A percentile compares a stretch with the other conserved stretches of the same genome.
phyloP scores from a whole-genome alignment of 2,329 filamentous ascomycete genomes.

The Pseudogymnoascus sp. region DNA sequence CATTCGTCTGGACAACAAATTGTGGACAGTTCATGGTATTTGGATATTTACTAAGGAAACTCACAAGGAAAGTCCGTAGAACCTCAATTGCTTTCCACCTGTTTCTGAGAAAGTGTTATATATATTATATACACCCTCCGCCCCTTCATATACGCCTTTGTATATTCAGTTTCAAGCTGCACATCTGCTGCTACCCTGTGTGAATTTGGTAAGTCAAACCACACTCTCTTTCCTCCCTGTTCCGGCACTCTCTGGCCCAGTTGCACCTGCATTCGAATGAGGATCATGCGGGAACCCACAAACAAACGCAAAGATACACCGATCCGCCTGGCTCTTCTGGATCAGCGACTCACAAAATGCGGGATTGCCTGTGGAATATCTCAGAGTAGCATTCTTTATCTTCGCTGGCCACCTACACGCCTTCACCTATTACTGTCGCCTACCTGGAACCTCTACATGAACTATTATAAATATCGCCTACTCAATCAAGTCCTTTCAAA shows the following conservation, averaged over 20 bases:
- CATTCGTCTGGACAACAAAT: conserved; percentile 4
- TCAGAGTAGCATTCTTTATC: not conserved
- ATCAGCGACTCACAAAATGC: not conserved
- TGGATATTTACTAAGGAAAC: not conserved
- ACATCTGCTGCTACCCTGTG: conserved; percentile 1
- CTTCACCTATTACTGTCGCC: not conserved
- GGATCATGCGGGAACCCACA: conserved; percentile 1
- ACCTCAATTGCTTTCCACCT: conserved; percentile 1
- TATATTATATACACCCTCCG: not conserved
- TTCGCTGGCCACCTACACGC: not conserved
- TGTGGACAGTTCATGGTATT: conserved; percentile 6
- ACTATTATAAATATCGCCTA: not conserved
- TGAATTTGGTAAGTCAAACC: not conserved
- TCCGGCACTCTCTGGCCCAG: not conserved
- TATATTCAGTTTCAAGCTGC: not conserved
- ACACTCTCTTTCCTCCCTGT: not conserved
- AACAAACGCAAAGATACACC: not conserved
- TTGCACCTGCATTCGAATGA: conserved; percentile 1
- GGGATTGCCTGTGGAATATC: not conserved
- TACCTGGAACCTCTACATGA: not conserved
- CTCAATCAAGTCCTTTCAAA: not conserved
- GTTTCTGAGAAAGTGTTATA: not conserved
- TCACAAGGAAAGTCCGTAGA: not conserved
- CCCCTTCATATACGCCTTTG: not conserved
- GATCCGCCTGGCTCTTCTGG: not conserved